phyloP scores from a whole-genome alignment of 371 early-diverging fungal genomes.

The Circinella minor region DNA sequence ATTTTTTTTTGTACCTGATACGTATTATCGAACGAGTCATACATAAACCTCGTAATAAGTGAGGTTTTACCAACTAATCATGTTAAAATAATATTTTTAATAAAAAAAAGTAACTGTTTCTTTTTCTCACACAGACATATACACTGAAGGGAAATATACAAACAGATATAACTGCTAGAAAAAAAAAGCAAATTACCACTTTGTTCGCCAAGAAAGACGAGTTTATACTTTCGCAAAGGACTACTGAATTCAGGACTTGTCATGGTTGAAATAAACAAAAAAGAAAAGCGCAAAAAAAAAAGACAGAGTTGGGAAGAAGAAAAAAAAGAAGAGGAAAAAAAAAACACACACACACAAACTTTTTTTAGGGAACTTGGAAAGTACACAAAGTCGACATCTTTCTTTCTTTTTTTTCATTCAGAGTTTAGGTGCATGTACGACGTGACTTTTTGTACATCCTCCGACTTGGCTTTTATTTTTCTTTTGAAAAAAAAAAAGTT shows the following conservation, averaged over 20 bases:
- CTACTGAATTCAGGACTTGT: conserved; percentile 53
- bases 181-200: conserved; percentile 69
- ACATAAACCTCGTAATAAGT: conserved; percentile 97
- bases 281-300: conserved; percentile 13
- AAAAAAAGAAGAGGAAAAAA: conserved; percentile 12
- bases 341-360: conserved; percentile 7
- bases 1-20: conserved; percentile 60
- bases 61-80: conserved; percentile 96
- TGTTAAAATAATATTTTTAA: not conserved
- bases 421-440: conserved; percentile 4
- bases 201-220: conserved; percentile 96
- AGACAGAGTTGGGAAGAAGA: conserved; percentile 8
- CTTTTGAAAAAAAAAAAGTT: not conserved
- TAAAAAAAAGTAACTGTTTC: not conserved
- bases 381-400: not conserved
- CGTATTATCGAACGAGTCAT: conserved; percentile 94
- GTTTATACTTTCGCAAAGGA: conserved; percentile 88
- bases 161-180: not conserved
- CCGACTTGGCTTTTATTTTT: not conserved
- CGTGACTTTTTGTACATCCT: conserved; percentile 7
- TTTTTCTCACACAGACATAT: no score
- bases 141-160: not conserved
- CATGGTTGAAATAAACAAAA: conserved; percentile 22
- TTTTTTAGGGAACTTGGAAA: not conserved
- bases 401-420: not conserved